Base-by-base conservation (phyloP, 78 protist genomes). In the Emiliania huxleyi region DNA sequence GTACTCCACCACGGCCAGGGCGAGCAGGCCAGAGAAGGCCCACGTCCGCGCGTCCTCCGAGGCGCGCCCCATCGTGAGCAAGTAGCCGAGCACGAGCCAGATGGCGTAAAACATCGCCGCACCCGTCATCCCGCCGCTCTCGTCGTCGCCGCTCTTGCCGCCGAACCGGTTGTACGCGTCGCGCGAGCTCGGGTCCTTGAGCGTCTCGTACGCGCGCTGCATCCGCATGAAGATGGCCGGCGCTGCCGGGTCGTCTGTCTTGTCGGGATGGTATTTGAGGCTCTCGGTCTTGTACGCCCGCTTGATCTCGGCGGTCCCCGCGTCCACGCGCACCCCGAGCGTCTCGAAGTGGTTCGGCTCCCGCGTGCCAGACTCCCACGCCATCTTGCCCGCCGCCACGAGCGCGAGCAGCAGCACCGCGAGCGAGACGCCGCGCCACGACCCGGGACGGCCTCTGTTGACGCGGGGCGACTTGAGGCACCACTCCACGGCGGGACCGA, bases 1-100 rank as follows among this genome's bases (percentile, higher is more conserved):
- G n/a, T 77, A 77, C n/a, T 77, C 87, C n/a, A 25, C 0, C n/a
- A 77, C 87, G 6, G 87, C 87, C n/a, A 77, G 87, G n/a, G 87
- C 87, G 87, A 77, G 43, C 23, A 77, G n/a, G 12, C 87, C 87
- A 0, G 87, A 37, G 87, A 42, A 77, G 46, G 45, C 44, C 87
- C 87, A 77, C 38, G 45, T 40, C 40, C 87, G 87, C 26, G 48
- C 44, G 5, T 77, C 43, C 46, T 40, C 45, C 21, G 45, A 37
- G 8, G 49, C 43, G n/a, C 42, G 38, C 35, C 87, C 87, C 87
- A 77, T 77, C n/a, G 87, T 77, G 49, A 77, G 46, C 49, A 77
- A 22, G 87, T 37, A 77, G 37, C 43, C 45, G 29, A 77, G 15
- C 33, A 77, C 46, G 35, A 77, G 43, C 87, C 87, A 77, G 49